phyloP scores from a whole-genome alignment of 257 asterid genomes.

The Marsdenia floribunda region DNA sequence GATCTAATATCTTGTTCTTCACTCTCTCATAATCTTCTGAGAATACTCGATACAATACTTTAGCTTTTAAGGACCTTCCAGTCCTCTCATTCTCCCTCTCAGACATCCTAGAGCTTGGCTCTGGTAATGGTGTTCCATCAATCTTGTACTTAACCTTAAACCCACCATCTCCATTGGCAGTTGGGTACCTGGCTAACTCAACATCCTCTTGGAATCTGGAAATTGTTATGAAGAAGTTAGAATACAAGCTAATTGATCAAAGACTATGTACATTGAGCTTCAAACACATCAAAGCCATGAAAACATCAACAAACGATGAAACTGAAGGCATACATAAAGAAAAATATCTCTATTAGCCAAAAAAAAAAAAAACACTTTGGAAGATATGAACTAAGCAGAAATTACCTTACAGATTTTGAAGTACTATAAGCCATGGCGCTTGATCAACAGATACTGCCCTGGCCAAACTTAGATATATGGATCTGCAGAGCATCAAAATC shows the following conservation, averaged over 20 bases:
- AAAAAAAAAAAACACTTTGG: background rate
- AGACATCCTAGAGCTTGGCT: constrained; percentile 32
- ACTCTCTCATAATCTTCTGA: constrained; percentile 89
- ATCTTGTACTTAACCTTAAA: constrained; percentile 55
- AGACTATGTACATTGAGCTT: background rate
- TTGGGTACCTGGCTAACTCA: constrained; percentile 39
- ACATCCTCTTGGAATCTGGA: constrained; percentile 67
- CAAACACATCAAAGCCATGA: background rate
- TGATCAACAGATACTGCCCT: constrained; percentile 22
- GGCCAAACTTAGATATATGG: constrained; percentile 19
- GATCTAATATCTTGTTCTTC: constrained; percentile 69
- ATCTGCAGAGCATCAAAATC: constrained; percentile 31
- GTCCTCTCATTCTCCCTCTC: constrained; percentile 25
- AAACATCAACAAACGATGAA: background rate
- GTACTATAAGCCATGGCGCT: constrained; percentile 53
- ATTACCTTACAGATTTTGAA: constrained; percentile 77
- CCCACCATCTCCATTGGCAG: constrained; percentile 38
- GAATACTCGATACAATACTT: constrained; percentile 77
- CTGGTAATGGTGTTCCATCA: constrained; percentile 38
- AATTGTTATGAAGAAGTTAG: constrained; percentile 9
- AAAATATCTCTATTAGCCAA: background rate
- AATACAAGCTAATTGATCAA: background rate
- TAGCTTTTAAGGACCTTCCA: constrained; percentile 58
- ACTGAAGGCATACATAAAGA: background rate
- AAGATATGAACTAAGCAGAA: background rate